Conservation (phyloP, 2,329 filamentous ascomycete genomes). For the Monosporascus sp. region DNA sequence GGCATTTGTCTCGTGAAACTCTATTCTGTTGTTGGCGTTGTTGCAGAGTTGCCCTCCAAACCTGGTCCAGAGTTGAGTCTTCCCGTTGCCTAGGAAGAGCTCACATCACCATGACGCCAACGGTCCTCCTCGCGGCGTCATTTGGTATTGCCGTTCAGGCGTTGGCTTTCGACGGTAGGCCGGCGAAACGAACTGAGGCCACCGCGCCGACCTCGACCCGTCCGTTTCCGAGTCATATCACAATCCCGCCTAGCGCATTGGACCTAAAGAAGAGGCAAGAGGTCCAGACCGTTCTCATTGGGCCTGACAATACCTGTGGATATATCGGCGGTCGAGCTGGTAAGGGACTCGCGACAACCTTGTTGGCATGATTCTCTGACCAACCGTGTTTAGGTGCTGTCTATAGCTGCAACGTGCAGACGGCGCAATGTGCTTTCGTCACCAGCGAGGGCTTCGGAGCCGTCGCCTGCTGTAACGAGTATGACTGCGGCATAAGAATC, state of each 20-base stretch:
- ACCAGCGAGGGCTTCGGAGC: slow-evolving; percentile 29
- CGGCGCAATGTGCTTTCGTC: slow-evolving; percentile 36
- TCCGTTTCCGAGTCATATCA: slow-evolving; percentile 34
- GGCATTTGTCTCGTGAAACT: background rate
- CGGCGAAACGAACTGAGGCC: slow-evolving; percentile 30
- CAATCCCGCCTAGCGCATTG: slow-evolving; percentile 31
- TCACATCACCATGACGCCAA: slow-evolving; percentile 17
- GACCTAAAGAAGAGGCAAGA: slow-evolving; percentile 28
- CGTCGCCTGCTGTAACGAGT: slow-evolving; percentile 37
- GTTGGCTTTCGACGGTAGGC: slow-evolving; percentile 25
- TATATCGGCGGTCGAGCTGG: slow-evolving; percentile 38
- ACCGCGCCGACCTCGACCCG: slow-evolving; percentile 30
- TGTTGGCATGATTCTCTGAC: background rate
- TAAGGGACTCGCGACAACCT: slow-evolving; percentile 14
- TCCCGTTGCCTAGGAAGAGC: background rate
- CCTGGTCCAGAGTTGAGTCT: background rate
- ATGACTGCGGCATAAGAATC: slow-evolving; percentile 30
- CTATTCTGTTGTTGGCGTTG: background rate
- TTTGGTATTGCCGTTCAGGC: slow-evolving; percentile 31
- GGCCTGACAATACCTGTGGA: slow-evolving; percentile 47
- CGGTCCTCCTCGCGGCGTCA: slow-evolving; percentile 21
- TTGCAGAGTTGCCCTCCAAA: background rate
- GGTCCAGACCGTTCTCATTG: slow-evolving; percentile 37
- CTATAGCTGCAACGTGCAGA: slow-evolving; percentile 32
- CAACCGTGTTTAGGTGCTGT: slow-evolving; percentile 27